phyloP scores from a whole-genome alignment of 495 filamentous ascomycete species.

The Hyphodiscus hymeniophilus region DNA sequence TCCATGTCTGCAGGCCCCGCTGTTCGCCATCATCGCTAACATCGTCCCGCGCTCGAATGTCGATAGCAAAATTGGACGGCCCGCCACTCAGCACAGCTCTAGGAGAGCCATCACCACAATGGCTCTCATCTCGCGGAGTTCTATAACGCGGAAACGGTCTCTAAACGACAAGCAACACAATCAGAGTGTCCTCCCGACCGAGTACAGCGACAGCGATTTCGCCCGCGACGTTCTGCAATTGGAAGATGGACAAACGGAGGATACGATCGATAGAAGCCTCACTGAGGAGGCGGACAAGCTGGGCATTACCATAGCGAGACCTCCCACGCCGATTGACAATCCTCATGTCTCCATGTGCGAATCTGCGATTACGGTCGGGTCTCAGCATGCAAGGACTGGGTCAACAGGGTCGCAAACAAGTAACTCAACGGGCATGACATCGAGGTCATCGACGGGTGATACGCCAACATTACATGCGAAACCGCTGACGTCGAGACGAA shows the following conservation, averaged over 20 bases:
- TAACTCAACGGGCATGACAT: slow-evolving; percentile 26
- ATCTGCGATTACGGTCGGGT: slow-evolving; percentile 28
- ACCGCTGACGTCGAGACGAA: slow-evolving; percentile 25
- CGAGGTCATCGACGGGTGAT: slow-evolving; percentile 26
- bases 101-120: too few species aligned
- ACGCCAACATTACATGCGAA: slow-evolving; percentile 12
- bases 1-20: too few species aligned
- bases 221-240: slow-evolving; percentile 34
- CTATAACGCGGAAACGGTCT: too few species aligned
- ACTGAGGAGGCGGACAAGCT: slow-evolving; percentile 30
- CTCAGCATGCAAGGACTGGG: slow-evolving; percentile 27
- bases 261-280: slow-evolving; percentile 30
- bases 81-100: too few species aligned
- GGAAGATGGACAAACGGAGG: slow-evolving; percentile 29
- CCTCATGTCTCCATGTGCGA: slow-evolving; percentile 25
- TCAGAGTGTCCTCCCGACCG: not conserved
- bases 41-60: too few species aligned
- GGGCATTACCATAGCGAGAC: slow-evolving; percentile 33
- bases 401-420: slow-evolving; percentile 31
- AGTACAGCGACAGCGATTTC: slow-evolving; percentile 27
- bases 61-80: too few species aligned
- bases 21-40: too few species aligned
- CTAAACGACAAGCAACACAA: not conserved
- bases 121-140: too few species aligned
- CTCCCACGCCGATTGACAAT: slow-evolving; percentile 17